These are phyloP conservation scores for Quercus alba DNA, from an alignment of 306 rosid species.

Conservation along the genomic window DNA sequence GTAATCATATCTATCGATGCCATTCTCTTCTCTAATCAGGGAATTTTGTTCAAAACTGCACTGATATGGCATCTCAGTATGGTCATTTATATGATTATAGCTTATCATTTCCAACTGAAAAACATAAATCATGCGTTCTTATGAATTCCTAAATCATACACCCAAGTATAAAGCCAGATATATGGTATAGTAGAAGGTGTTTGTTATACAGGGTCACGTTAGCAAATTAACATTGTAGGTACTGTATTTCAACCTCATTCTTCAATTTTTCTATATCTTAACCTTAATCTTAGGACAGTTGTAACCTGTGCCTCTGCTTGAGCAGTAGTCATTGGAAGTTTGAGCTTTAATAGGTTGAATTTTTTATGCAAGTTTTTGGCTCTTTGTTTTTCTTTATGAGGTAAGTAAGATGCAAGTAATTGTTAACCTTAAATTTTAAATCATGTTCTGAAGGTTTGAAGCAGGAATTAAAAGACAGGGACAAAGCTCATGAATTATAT, in stretches of 20 bases:
- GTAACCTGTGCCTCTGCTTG: background rate
- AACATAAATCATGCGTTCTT: background rate
- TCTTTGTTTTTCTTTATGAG: background rate
- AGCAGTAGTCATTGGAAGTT: background rate
- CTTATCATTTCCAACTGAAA: background rate
- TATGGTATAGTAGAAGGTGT: background rate
- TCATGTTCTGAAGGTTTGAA: slow-evolving; percentile 52
- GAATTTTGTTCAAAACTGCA: background rate
- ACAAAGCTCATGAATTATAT: slow-evolving; percentile 58
- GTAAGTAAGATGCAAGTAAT: background rate
- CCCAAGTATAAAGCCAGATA: background rate
- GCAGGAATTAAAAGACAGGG: slow-evolving; percentile 53
- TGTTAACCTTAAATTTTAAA: background rate
- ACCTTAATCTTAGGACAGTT: background rate
- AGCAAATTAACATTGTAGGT: background rate
- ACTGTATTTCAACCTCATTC: background rate
- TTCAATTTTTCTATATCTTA: background rate
- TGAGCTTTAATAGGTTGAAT: background rate
- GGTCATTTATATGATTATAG: too few species aligned
- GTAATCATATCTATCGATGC: too few species aligned
- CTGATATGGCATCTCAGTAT: background rate
- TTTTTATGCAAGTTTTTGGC: background rate
- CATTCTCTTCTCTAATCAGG: background rate
- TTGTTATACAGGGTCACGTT: background rate
- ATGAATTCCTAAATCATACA: background rate